Evolutionary conservation across 768 basidiomycete species (phyloP), one percentile per base, ranked within the genome.

Genomic region (Strobilomyces confusus): DNA sequence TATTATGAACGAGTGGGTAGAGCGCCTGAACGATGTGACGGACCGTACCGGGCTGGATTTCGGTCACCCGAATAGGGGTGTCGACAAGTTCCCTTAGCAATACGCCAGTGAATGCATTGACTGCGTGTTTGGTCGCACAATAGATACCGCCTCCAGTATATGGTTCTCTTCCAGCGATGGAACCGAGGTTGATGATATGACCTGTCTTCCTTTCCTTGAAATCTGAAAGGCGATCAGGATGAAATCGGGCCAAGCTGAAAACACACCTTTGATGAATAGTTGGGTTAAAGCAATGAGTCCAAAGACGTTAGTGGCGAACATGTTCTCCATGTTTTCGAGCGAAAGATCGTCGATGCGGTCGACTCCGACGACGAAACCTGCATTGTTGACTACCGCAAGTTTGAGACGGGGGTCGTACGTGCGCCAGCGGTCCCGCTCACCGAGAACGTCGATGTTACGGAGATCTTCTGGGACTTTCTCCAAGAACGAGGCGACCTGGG

Each of bases 141-240:
- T 97, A 98, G 60, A 98, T 89, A 57, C 86, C 80, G 9, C 95
- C 97, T 26, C 94, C 95, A 13, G 84, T 82, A 64, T 98, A 98
- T 5, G 95, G 69, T 63, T 94, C 93, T 9, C 79, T 74, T 45
- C 89, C 94, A 13, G 97, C 95, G 53, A 99, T 81, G 12, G 93
- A 95, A 9, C 97, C 95, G 46, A 99, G 75, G 70, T 97, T 95
- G 74, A 99, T 98, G 61, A 99, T 76, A 73, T 95, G 93, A 0
- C 92, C 91, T 5, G 82, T 73, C 63, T 86, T 82, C 66, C 79
- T 85, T 49, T 73, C 77, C 67, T 87, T 92, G 76, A 93, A 92
- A 54, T 87, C 89, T 90, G 61, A 14, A 48, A 29, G 19, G 23
- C 41, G 12, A 50, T 70, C 52, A 60, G 45, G 23, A 37, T 8